Conservation (phyloP, 805 yeast genomes). For the Candida loeiensis region DNA sequence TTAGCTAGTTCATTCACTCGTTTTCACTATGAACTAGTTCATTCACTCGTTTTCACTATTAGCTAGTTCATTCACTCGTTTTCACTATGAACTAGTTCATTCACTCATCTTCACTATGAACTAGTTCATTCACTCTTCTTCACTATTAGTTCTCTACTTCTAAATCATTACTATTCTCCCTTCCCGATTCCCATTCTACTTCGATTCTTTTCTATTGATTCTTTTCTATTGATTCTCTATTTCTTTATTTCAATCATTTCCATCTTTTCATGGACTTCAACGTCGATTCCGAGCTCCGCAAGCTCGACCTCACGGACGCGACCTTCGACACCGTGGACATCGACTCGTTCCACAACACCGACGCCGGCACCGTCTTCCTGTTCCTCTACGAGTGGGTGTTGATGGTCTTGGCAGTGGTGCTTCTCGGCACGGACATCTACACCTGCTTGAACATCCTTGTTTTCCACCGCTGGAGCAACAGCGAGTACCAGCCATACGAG, state of each 20-base stretch:
- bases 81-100: background rate
- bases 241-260: background rate
- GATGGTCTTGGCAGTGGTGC: constrained; percentile 51
- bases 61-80: background rate
- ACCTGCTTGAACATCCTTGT: constrained; percentile 74
- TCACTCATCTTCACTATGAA: background rate
- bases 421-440: constrained; percentile 67
- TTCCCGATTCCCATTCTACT: no score
- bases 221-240: background rate
- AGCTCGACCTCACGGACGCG: constrained; percentile 32
- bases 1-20: background rate
- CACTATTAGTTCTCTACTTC: background rate
- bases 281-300: constrained; percentile 24
- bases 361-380: constrained; percentile 40
- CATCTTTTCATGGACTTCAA: constrained; percentile 13
- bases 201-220: background rate
- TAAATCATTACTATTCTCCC: background rate
- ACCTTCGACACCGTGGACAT: constrained; percentile 51
- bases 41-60: background rate
- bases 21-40: background rate
- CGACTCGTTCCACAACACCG: constrained; percentile 44
- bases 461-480: constrained; percentile 63
- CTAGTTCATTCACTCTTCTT: background rate
- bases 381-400: constrained; percentile 43
- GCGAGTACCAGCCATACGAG: constrained; percentile 43